phyloP scores from a whole-genome alignment of 768 basidiomycete species.

The Fibroporia radiculosa region DNA sequence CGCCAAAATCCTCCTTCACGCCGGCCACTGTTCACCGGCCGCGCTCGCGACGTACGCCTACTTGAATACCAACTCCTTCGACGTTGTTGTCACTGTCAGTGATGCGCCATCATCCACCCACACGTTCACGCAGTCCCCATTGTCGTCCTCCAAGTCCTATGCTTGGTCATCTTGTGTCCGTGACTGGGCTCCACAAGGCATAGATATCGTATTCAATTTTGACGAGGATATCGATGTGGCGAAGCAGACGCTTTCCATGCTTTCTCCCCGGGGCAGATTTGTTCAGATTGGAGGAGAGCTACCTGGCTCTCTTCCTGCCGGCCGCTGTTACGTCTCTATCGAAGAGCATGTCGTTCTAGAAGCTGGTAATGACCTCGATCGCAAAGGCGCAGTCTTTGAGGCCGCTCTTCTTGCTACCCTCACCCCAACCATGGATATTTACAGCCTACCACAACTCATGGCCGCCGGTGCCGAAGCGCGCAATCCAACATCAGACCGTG shows the following conservation, averaged over 20 bases:
- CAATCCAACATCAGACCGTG: too few relatives aligned
- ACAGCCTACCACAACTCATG: not conserved
- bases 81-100: not conserved
- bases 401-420: too few relatives aligned
- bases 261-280: slow-evolving; percentile 3
- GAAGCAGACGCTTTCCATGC: slow-evolving; percentile 1
- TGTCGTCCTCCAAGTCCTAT: not conserved
- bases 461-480: not conserved
- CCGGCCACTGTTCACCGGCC: slow-evolving; percentile 1
- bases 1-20: slow-evolving; percentile 1
- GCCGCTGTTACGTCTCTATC: slow-evolving; percentile 5
- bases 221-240: slow-evolving; percentile 2
- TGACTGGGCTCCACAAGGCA: not conserved
- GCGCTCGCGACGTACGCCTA: not conserved
- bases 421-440: too few relatives aligned
- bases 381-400: too few relatives aligned
- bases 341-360: slow-evolving; percentile 1
- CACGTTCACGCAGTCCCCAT: not conserved
- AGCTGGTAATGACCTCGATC: not conserved
- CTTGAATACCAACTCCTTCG: not conserved
- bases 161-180: slow-evolving; percentile 3
- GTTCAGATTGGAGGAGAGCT: slow-evolving; percentile 5
- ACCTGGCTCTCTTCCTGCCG: not conserved
- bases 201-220: slow-evolving; percentile 9
- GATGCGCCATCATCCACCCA: not conserved